These are phyloP conservation scores for Fusarium miscanthi DNA, from an alignment of 2,329 filamentous ascomycete species.

Conservation along the genomic window DNA sequence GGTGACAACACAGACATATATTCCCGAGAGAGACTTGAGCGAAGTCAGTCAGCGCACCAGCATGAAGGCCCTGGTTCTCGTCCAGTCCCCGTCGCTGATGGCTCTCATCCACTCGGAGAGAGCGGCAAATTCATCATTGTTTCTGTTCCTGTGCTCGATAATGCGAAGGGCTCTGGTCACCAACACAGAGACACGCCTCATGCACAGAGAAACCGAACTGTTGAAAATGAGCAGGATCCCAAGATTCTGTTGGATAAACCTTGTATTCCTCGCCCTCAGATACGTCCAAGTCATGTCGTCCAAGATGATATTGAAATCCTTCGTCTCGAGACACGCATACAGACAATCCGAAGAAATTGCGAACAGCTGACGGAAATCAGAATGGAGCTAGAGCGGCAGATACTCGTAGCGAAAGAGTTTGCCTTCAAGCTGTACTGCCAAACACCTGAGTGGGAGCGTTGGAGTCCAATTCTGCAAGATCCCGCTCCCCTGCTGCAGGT, in stretches of 20 bases:
- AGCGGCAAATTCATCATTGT: background rate
- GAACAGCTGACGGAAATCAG: background rate
- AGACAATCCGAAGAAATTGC: background rate
- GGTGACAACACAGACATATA: background rate
- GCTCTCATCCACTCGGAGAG: background rate
- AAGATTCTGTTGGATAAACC: too few species aligned
- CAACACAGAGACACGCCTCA: background rate
- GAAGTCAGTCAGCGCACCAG: background rate
- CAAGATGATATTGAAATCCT: background rate
- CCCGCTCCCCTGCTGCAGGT: background rate
- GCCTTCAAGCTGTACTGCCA: background rate
- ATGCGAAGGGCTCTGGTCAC: background rate
- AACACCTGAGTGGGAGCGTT: background rate
- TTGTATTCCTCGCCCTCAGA: background rate
- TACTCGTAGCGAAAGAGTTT: background rate
- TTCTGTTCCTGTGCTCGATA: background rate
- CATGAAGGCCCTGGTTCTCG: constrained; percentile 10
- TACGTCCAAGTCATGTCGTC: background rate
- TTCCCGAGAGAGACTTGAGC: background rate
- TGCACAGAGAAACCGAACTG: background rate
- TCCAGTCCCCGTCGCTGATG: background rate
- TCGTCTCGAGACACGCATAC: background rate
- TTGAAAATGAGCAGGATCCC: background rate
- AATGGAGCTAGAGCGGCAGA: background rate
- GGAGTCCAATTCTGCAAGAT: background rate